Conservation (phyloP, 1,284 basidiomycete genomes). For the Mrakiaceae sp. region DNA sequence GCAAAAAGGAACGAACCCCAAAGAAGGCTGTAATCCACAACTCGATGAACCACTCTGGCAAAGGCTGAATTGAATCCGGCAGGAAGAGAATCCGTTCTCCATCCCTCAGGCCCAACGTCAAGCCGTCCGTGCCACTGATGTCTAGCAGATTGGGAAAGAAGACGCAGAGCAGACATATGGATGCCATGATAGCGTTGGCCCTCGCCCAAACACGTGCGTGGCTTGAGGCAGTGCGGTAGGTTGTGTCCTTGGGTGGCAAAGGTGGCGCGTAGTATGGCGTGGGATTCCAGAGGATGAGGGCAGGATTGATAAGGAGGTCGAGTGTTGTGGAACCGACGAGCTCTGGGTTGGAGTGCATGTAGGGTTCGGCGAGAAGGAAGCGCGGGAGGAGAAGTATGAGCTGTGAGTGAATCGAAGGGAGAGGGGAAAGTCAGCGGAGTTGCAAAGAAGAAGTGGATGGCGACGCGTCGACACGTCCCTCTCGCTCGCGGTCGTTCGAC, state of each 20-base stretch:
- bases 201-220: neutral
- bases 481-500: no score
- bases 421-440: neutral
- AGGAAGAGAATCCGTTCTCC: neutral
- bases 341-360: constrained; percentile 6
- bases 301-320: constrained; percentile 13
- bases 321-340: constrained; percentile 1
- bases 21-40: neutral
- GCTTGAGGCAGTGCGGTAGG: neutral
- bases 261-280: constrained; percentile 11
- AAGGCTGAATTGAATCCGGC: neutral
- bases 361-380: constrained; percentile 3
- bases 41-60: neutral
- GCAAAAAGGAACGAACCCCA: neutral
- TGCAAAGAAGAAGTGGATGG: neutral
- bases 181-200: neutral
- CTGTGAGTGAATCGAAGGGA: neutral
- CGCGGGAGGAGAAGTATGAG: constrained; percentile 11
- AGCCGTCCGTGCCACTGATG: neutral
- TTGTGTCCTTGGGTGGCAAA: neutral
- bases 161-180: neutral
- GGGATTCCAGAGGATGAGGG: constrained; percentile 9
- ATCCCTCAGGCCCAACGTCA: neutral
- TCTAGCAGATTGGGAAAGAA: neutral
- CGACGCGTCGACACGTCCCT: no score